Base-by-base conservation (phyloP, 805 yeast species). In the Nematodospora valgi region DNA sequence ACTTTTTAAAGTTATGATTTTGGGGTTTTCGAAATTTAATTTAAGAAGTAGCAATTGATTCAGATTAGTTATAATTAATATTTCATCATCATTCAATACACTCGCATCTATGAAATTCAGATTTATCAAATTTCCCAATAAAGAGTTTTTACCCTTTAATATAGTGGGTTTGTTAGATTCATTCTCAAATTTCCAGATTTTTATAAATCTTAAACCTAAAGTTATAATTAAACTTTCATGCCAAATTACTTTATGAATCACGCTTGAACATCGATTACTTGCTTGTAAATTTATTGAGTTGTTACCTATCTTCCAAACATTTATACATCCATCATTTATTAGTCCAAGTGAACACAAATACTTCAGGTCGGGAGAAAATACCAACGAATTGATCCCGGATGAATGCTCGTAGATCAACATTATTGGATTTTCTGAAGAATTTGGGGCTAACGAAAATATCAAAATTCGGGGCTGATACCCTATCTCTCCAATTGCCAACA, bases 401-500 rank as follows among this genome's bases (percentile, higher is more conserved):
- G 72, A 64, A 54, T 83, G 93, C 41, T 80, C 87, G 35, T 65
- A 56, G 1, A 80, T 68, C 11, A 71, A 60, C 6, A 74, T 72
- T 5, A 79, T 52, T 1, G 86, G 85, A n/a, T 49, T 54, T 4
- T 58, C 48, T 9, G 62, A 48, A 30, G 76, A 64, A 41, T 69
- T 69, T 11, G 70, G 62, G 0, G 80, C 79, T 11, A 79, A 55
- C 2, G 85, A 78, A 47, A 70, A 82, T 10, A 82, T 45, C 14
- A 80, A 55, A 2, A 83, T 67, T 13, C 88, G 61, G 1, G 91
- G 91, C 43, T 71, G 76, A 41, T 78, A 79, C 0, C 89, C 89
- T 0, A 70, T 54, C 49, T 83, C 91, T 2, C 91, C 91, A 11
- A 81, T 75, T 0, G 87, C 87, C 17, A 83, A 52, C 4, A 76